A percentile compares a stretch with the other conserved stretches of the same genome.
These are phyloP conservation scores for Abelmoschus esculentus DNA, from an alignment of 345 rosid species.

Conservation along the genomic window DNA sequence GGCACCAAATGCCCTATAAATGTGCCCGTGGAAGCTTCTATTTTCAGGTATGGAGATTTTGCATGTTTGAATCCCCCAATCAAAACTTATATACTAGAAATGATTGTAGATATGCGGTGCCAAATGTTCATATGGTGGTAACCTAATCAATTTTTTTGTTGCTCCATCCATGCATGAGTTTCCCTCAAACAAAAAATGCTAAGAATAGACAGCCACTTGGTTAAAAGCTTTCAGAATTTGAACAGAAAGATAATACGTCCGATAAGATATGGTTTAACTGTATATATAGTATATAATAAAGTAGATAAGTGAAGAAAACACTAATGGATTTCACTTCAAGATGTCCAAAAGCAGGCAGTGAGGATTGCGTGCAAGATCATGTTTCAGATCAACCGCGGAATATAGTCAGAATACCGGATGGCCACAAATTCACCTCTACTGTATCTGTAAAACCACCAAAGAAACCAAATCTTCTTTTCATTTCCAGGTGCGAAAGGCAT, in stretches of 20 bases:
- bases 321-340: not conserved
- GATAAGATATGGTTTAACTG: not conserved
- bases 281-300: not conserved
- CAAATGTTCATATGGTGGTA: conserved; percentile 9
- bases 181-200: conserved; percentile 31
- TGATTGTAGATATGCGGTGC: not conserved
- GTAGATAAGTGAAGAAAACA: not conserved
- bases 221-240: conserved; percentile 5
- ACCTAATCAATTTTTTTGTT: conserved; percentile 23
- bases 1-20: conserved; percentile 68
- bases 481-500: not conserved
- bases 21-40: conserved; percentile 45
- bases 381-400: not conserved
- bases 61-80: not conserved
- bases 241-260: not conserved
- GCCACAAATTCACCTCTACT: not conserved
- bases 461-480: not conserved
- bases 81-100: conserved; percentile 26
- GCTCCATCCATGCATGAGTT: conserved; percentile 46
- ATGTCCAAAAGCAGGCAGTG: not conserved
- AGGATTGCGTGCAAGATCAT: not conserved
- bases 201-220: conserved; percentile 10
- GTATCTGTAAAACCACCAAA: not conserved
- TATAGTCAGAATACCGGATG: not conserved
- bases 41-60: conserved; percentile 7